These are phyloP conservation scores for Mycena venus DNA, from an alignment of 768 basidiomycete species.

Conservation along the genomic window DNA sequence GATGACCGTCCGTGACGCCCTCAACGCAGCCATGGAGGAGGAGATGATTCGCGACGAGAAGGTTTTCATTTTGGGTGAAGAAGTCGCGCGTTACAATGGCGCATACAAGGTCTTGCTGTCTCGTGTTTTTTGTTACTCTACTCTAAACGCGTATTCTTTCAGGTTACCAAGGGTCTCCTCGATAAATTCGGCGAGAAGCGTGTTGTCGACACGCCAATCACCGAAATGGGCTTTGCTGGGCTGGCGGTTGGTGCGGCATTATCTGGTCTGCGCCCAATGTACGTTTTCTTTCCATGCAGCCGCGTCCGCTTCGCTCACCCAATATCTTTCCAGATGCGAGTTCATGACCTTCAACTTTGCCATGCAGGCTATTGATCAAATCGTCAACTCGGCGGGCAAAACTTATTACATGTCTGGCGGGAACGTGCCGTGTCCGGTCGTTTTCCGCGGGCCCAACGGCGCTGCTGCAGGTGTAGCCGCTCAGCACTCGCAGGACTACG, in stretches of 20 bases:
- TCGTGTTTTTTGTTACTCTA: neutral
- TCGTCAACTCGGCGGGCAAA: constrained; percentile 99
- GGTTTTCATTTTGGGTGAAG: constrained; percentile 97
- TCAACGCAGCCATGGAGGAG: constrained; percentile 98
- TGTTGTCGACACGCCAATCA: constrained; percentile 96
- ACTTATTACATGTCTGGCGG: constrained; percentile 99
- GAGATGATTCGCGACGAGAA: constrained; percentile 97
- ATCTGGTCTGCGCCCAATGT: constrained; percentile 95
- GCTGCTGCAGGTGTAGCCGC: constrained; percentile 97
- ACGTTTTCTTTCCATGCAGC: constrained; percentile 40
- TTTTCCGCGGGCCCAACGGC: constrained; percentile 99
- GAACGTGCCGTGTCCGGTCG: constrained; percentile 97
- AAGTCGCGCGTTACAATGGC: constrained; percentile 98
- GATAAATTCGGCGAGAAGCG: constrained; percentile 99
- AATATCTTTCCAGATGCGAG: constrained; percentile 77
- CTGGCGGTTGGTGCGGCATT: constrained; percentile 95
- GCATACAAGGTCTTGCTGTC: constrained; percentile 83
- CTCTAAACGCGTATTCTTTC: constrained; percentile 15
- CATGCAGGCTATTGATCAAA: constrained; percentile 99
- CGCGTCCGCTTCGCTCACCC: constrained; percentile 29
- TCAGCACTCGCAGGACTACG: constrained; percentile 98
- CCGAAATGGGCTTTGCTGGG: constrained; percentile 99
- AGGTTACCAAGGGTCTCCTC: constrained; percentile 98
- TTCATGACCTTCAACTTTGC: constrained; percentile 99
- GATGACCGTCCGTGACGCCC: constrained; percentile 99